Base-by-base conservation (phyloP, 257 asterid species). In the Penstemon davidsonii region DNA sequence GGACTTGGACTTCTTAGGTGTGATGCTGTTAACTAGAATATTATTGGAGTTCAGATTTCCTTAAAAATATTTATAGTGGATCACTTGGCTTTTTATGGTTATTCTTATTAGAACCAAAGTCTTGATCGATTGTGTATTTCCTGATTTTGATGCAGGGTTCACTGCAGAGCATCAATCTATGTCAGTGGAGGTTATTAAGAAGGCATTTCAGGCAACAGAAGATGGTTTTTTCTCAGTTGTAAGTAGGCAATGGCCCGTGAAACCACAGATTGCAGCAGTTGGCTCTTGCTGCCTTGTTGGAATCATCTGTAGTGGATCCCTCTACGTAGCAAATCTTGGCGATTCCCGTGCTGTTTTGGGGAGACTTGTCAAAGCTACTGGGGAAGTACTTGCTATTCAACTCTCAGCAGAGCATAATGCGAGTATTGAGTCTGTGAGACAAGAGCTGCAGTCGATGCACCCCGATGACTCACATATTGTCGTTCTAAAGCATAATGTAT, bases 201-300 rank as follows among this genome's bases (percentile, higher is more conserved):
- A 85, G 78, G 91, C 91, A 56, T 85, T 85, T 63, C 85, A 85
- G 76, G 91, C 88, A 0, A 85, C 91, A 8, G 91, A 85, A 73
- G 91, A 85, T 66, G 91, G 88, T 36, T 85, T 85, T 68, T 68
- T 83, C 66, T 85, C 91, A 3, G 78, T 85, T 44, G 91, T 85
- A 19, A 81, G 87, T 79, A 73, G 82, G 56, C 85, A 81, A 49
- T 85, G 88, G 88, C 84, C 85, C 45, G 64, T 65, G 79, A 73
- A 49, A 76, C 96, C 97, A 13, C 86, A 88, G 71, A 77, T 91
- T 66, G 96, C 97, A 15, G 89, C 96, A 7, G 89, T 86, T 42
- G 97, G 97, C 5, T 79, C 96, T 4, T 91, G 97, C 84, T 91
- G 97, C 79, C 88, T 91, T 67, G 94, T 85, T n/a, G 97, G 94